Percentiles rank a stretch among this genome's conserved stretches.
phyloP scores from a whole-genome alignment of 2,329 filamentous ascomycete genomes.

The Fusarium lyarnte region DNA sequence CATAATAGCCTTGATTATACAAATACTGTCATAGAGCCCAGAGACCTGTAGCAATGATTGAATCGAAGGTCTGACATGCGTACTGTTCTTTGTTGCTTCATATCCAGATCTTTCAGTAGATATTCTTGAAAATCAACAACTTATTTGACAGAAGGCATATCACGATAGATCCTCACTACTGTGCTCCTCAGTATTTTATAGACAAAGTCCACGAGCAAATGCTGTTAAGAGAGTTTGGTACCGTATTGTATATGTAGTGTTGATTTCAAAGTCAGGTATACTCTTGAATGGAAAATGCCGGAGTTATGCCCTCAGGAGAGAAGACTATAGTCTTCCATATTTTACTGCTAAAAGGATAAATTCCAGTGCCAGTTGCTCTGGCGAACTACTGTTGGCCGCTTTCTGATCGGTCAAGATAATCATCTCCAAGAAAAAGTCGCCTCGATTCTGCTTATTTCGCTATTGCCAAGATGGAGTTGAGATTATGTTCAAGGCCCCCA shows the following conservation, averaged over 20 bases:
- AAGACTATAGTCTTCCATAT: background rate
- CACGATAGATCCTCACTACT: background rate
- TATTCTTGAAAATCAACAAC: background rate
- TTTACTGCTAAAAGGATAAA: background rate
- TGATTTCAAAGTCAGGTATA: background rate
- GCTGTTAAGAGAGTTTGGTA: background rate
- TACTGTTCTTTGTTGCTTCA: background rate
- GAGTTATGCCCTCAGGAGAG: background rate
- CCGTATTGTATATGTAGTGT: background rate
- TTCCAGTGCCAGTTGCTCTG: background rate
- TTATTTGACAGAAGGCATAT: background rate
- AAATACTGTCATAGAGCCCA: background rate
- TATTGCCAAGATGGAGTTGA: background rate
- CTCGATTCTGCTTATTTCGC: background rate
- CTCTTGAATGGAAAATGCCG: background rate
- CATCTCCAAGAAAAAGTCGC: background rate
- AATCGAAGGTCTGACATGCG: background rate
- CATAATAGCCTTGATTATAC: background rate
- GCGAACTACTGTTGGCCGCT: background rate
- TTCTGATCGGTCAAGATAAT: background rate
- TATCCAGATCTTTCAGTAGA: background rate
- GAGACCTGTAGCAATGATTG: background rate
- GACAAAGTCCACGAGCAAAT: background rate
- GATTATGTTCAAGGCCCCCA: background rate
- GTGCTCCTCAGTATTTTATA: fast-evolving